A percentile compares a stretch with the other conserved stretches of the same genome.
phyloP scores from a whole-genome alignment of 1,284 basidiomycete species.

The Ganoderma boninense region DNA sequence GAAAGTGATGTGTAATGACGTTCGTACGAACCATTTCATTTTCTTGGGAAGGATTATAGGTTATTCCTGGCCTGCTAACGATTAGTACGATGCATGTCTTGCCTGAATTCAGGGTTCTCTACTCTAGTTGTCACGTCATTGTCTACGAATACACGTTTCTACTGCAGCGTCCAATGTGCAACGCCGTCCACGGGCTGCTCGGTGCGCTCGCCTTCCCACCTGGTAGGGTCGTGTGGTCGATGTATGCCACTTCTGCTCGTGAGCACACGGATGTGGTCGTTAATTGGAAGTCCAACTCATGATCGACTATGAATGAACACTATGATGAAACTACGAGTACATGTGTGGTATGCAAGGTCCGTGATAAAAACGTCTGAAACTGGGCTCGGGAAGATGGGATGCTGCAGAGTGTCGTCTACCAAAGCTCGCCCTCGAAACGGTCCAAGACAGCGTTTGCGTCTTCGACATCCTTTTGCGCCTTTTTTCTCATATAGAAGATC shows the following conservation, averaged over 20 bases:
- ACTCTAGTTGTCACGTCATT: too few species aligned
- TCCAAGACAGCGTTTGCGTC: conserved; percentile 81
- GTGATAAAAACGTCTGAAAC: conserved; percentile 5
- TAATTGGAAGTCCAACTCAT: not conserved
- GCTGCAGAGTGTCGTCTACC: conserved; percentile 45
- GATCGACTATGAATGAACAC: not conserved
- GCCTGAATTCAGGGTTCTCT: not conserved
- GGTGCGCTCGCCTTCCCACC: too few species aligned
- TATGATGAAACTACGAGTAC: conserved; percentile 11
- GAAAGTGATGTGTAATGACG: not conserved
- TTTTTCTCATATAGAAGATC: conserved; percentile 98
- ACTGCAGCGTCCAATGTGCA: not conserved
- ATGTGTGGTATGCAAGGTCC: conserved; percentile 11
- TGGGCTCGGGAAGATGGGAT: not conserved
- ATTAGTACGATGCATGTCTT: not conserved
- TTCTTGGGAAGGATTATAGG: not conserved
- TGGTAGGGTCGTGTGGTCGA: too few species aligned
- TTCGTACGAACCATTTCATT: not conserved
- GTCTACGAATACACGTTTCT: not conserved
- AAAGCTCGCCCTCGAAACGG: conserved; percentile 78
- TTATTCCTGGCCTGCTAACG: not conserved
- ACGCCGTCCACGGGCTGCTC: not conserved
- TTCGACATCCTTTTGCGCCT: conserved; percentile 95
- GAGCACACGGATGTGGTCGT: not conserved
- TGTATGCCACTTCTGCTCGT: too few species aligned